Percentiles rank a stretch among this genome's conserved stretches.
These are phyloP conservation scores for Grigorovia humatica DNA, from an alignment of 805 yeast species.

Conservation along the genomic window DNA sequence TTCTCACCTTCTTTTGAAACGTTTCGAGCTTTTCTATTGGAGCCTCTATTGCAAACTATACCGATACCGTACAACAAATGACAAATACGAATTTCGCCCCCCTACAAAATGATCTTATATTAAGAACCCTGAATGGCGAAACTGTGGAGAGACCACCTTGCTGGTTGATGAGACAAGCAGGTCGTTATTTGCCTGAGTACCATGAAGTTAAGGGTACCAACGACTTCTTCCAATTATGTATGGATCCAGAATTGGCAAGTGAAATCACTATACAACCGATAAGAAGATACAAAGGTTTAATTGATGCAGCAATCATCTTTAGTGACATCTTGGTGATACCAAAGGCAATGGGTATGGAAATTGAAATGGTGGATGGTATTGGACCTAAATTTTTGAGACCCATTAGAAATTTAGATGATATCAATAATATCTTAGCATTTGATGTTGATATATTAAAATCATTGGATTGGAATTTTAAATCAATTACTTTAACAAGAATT, in stretches of 20 bases:
- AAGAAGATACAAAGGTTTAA: constrained; percentile 74
- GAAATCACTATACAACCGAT: constrained; percentile 94
- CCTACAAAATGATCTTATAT: constrained; percentile 77
- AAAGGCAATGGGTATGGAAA: constrained; percentile 95
- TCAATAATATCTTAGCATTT: constrained; percentile 43
- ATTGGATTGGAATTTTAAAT: constrained; percentile 88
- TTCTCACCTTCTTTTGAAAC: no score
- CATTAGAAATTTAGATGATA: constrained; percentile 61
- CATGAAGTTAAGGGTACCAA: constrained; percentile 75
- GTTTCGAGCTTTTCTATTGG: no score
- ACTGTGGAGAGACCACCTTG: constrained; percentile 93
- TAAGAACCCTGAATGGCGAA: constrained; percentile 87
- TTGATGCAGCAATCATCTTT: constrained; percentile 96
- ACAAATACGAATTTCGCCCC: constrained; percentile 42
- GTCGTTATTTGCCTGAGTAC: constrained; percentile 83
- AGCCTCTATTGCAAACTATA: no score
- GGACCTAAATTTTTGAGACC: constrained; percentile 94
- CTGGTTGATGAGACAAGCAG: constrained; percentile 99
- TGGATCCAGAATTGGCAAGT: constrained; percentile 88
- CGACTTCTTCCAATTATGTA: constrained; percentile 92
- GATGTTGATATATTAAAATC: constrained; percentile 65
- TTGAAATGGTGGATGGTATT: constrained; percentile 84
- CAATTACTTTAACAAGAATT: constrained; percentile 83
- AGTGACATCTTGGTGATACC: constrained; percentile 93
- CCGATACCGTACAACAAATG: neutral